Percentiles rank a stretch among this genome's conserved stretches.
Conservation (phyloP, 371 early-diverging fungal species). For the Coemansia sp. region DNA sequence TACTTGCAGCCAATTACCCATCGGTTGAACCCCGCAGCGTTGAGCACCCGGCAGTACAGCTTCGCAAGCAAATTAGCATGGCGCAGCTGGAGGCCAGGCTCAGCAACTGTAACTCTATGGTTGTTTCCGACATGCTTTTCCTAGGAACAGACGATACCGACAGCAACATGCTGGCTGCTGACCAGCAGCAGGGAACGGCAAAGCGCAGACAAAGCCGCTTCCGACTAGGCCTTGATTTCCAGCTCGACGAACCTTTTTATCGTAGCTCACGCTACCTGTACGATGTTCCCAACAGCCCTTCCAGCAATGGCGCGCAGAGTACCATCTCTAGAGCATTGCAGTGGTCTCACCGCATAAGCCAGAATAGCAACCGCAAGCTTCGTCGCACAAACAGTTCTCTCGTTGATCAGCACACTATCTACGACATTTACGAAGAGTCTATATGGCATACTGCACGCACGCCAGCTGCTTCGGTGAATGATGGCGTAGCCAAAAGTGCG, state of each 20-base stretch:
- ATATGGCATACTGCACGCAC: slow-evolving; percentile 32
- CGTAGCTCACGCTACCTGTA: slow-evolving; percentile 43
- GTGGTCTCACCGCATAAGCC: slow-evolving; percentile 39
- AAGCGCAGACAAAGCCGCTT: slow-evolving; percentile 4
- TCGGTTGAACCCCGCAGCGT: neutral
- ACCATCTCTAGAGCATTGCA: slow-evolving; percentile 29
- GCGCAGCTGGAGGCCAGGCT: slow-evolving; percentile 23
- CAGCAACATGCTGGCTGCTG: neutral
- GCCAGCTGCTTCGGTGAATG: neutral
- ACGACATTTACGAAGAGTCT: slow-evolving; percentile 49
- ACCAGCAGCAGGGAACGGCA: neutral
- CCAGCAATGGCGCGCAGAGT: slow-evolving; percentile 18
- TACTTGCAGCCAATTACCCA: neutral
- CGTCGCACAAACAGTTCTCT: slow-evolving; percentile 16
- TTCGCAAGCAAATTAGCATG: slow-evolving; percentile 35
- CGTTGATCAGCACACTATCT: slow-evolving; percentile 46
- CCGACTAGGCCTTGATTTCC: slow-evolving; percentile 5
- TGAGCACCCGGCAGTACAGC: neutral
- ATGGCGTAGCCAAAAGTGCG: neutral
- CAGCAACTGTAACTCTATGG: slow-evolving; percentile 38
- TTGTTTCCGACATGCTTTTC: slow-evolving; percentile 23
- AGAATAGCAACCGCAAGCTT: slow-evolving; percentile 8
- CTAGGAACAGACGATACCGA: neutral
- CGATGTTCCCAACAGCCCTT: slow-evolving; percentile 28
- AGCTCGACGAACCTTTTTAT: slow-evolving; percentile 5